phyloP scores from a whole-genome alignment of 495 filamentous ascomycete species.

The Letharia lupina region DNA sequence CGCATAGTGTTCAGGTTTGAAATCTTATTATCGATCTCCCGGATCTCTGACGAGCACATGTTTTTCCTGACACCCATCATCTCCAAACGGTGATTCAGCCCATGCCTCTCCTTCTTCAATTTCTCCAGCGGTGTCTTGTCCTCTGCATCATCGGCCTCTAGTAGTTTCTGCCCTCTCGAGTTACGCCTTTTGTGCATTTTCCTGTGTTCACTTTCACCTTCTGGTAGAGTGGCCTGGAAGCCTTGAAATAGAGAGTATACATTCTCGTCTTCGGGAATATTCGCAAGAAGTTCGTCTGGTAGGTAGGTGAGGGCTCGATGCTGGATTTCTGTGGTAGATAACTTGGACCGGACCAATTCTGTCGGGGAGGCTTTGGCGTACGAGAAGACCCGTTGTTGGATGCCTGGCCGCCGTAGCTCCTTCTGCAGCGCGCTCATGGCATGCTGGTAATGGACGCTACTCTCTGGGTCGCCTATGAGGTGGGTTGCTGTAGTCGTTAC shows the following conservation, averaged over 20 bases:
- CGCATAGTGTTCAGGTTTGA: conserved; percentile 90
- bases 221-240: conserved; percentile 84
- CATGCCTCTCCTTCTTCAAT: conserved; percentile 67
- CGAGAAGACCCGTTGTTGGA: conserved; percentile 84
- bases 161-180: conserved; percentile 63
- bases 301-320: conserved; percentile 84
- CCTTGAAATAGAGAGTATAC: conserved; percentile 92
- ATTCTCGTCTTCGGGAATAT: conserved; percentile 79
- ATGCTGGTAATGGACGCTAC: conserved; percentile 62
- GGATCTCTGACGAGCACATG: conserved; percentile 93
- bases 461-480: conserved; percentile 62
- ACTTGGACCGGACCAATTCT: conserved; percentile 83
- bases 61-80: conserved; percentile 91
- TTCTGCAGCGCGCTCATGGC: conserved; percentile 86
- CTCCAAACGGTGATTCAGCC: conserved; percentile 73
- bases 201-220: conserved; percentile 54
- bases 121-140: conserved; percentile 56
- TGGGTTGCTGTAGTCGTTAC: conserved; percentile 90
- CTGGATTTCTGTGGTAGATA: conserved; percentile 89
- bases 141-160: conserved; percentile 53
- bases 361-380: conserved; percentile 81
- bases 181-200: conserved; percentile 56
- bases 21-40: conserved; percentile 94
- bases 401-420: conserved; percentile 68
- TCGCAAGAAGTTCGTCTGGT: conserved; percentile 78